These are phyloP conservation scores for Leccinum uliginosum DNA, from an alignment of 768 basidiomycete genomes.

Conservation along the genomic window DNA sequence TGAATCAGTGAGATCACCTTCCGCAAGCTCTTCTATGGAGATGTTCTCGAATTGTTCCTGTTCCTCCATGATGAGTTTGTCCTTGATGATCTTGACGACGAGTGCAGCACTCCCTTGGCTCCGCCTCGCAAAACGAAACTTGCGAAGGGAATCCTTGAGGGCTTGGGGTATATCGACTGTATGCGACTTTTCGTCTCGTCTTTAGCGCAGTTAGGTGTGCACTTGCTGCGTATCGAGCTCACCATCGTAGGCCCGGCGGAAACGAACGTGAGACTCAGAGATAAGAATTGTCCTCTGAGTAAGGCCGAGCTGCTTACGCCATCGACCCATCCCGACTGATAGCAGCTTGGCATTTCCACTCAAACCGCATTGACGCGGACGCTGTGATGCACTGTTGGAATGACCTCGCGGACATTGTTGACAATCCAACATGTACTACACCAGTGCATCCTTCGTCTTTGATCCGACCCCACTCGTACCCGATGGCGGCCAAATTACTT, in stretches of 20 bases:
- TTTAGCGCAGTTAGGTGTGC: background rate
- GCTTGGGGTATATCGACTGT: constrained; percentile 84
- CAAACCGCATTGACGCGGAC: background rate
- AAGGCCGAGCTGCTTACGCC: background rate
- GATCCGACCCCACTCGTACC: too few relatives aligned
- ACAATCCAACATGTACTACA: background rate
- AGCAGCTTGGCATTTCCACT: background rate
- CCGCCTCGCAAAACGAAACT: constrained; percentile 73
- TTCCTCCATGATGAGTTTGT: constrained; percentile 74
- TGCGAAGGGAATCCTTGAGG: constrained; percentile 75
- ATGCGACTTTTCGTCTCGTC: constrained; percentile 17
- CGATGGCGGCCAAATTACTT: too few relatives aligned
- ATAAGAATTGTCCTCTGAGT: background rate
- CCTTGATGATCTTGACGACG: constrained; percentile 88
- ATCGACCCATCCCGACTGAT: background rate
- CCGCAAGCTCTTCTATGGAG: constrained; percentile 78
- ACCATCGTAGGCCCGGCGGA: constrained; percentile 16
- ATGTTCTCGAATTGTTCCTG: constrained; percentile 76
- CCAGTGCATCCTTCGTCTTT: background rate
- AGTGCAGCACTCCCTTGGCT: constrained; percentile 70
- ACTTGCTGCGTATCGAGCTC: constrained; percentile 6
- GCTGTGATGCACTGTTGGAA: background rate
- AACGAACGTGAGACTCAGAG: background rate
- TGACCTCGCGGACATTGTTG: too few relatives aligned
- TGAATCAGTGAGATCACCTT: constrained; percentile 47